These are phyloP conservation scores for Vanilla planifolia DNA, from an alignment of 106 monocot genomes.

Conservation along the genomic window DNA sequence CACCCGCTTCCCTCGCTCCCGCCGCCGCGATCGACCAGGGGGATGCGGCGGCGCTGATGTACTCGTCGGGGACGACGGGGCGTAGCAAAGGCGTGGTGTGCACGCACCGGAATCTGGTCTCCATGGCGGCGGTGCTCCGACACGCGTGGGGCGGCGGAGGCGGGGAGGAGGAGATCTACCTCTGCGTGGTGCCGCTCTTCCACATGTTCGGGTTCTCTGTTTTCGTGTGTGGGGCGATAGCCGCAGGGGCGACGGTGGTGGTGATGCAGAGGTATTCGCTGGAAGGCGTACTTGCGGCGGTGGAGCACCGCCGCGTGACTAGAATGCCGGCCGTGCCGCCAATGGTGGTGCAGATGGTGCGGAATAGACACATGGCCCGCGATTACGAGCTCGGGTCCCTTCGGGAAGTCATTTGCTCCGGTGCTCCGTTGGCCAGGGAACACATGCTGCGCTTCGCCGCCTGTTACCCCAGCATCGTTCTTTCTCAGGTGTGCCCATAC, in stretches of 20 bases:
- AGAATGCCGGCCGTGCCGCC: slow-evolving; percentile 67
- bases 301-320: slow-evolving; percentile 47
- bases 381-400: slow-evolving; percentile 23
- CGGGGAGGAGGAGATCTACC: slow-evolving; percentile 25
- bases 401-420: slow-evolving; percentile 60
- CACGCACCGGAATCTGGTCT: slow-evolving; percentile 49
- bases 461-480: slow-evolving; percentile 25
- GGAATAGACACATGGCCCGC: slow-evolving; percentile 1
- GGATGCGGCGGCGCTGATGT: slow-evolving; percentile 58
- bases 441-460: slow-evolving; percentile 31
- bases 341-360: slow-evolving; percentile 48
- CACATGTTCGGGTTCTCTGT: slow-evolving; percentile 86
- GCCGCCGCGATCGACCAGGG: not conserved
- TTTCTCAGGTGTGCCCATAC: slow-evolving; percentile 56
- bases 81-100: slow-evolving; percentile 57
- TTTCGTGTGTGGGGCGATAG: slow-evolving; percentile 50
- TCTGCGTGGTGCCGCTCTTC: slow-evolving; percentile 59
- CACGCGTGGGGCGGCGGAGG: slow-evolving; percentile 18
- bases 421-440: slow-evolving; percentile 47
- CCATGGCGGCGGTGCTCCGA: slow-evolving; percentile 32
- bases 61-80: slow-evolving; percentile 89
- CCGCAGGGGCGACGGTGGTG: slow-evolving; percentile 51
- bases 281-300: slow-evolving; percentile 37
- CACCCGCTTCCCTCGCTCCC: not conserved
- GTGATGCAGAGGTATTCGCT: slow-evolving; percentile 31